Percentiles rank a stretch among this genome's conserved stretches.
Evolutionary conservation across 768 basidiomycete species (phyloP).

Genomic region (Boletus tomentosulus): DNA sequence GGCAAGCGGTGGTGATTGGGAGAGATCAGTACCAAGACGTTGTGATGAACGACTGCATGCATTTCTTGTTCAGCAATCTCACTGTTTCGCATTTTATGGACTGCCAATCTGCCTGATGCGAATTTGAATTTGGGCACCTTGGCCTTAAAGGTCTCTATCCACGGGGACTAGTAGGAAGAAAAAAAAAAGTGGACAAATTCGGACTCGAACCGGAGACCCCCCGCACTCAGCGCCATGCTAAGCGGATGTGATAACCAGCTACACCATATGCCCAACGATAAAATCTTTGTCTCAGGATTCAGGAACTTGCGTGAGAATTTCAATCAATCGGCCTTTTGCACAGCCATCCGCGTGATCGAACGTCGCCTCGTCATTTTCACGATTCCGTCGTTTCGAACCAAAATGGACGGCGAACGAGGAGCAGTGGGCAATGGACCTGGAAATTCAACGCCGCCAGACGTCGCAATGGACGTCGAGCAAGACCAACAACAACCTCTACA

Average conservation of each 20-base stretch:
- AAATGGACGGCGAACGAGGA: conserved; percentile 24
- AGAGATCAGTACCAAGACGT: conserved; percentile 2
- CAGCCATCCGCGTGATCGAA: conserved; percentile 28
- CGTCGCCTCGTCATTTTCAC: conserved; percentile 25
- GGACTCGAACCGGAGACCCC: conserved; percentile 40
- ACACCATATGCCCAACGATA: conserved; percentile 34
- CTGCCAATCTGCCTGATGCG: not conserved
- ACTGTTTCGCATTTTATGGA: conserved; percentile 4
- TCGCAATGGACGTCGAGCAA: conserved; percentile 24
- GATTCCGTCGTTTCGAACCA: conserved; percentile 14
- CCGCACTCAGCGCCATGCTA: conserved; percentile 35
- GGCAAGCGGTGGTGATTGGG: not conserved
- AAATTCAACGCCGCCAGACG: not conserved
- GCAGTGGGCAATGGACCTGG: not conserved
- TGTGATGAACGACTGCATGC: conserved; percentile 8
- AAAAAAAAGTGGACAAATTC: conserved; percentile 33
- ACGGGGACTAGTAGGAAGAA: too few relatives aligned
- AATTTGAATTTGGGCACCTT: too few relatives aligned
- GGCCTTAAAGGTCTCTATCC: too few relatives aligned
- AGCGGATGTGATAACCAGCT: conserved; percentile 40
- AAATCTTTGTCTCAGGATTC: too few relatives aligned
- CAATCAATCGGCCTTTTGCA: conserved; percentile 1
- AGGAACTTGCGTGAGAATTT: conserved; percentile 4
- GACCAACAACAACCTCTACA: conserved; percentile 6
- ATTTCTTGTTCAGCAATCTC: conserved; percentile 9